Base-by-base conservation (phyloP, 2,329 filamentous ascomycete species). In the Colletotrichum filicis region DNA sequence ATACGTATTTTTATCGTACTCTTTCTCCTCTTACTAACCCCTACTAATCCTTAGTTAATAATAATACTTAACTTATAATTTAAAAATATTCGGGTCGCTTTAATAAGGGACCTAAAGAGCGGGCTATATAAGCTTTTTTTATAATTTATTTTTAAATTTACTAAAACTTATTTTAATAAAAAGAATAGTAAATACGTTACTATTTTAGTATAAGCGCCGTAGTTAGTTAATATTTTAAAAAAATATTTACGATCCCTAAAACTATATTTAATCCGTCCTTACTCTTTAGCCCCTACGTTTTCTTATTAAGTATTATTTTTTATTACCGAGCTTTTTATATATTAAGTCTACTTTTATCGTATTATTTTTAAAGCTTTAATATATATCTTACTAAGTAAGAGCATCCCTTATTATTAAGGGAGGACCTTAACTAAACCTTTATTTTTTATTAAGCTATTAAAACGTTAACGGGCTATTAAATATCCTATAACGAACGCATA, bases 21-120 rank as follows among this genome's bases (percentile, higher is more conserved):
- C 2, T 79, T 79, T 59, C 70, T 78, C 12, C 74, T 77, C n/a
- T 64, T 78, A 2, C 71, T 79, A 7, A 49, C 72, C 26, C 74
- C 63, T 11, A 68, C 58, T 35, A 63, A 77, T 7, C 69, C 77
- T 42, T 63, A 74, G 26, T 5, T 6, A 28, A 28, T 1, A 1
- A 5, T 1, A 1, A 28, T 1, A 1, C 26, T 28, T 6, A 28
- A 28, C 26, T 1, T 28, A 28, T 2, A 1, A 28, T 28, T 28
- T 6, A 28, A 28, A 1, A 1, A 28, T 6, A 28, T 28, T 28
- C 4, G 1, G 26, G 4, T 28, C 1, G 1, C 26, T 28, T 28
- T 28, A 1, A 1, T 1, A 28, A 28, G 26, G 26, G 26, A 28
- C 7, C 74, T 63, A 26, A 42, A 74, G 35, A 68, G 75, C 14